Percentiles rank a stretch among this genome's conserved stretches.
Evolutionary conservation across 371 early-diverging fungal species (phyloP).

Genomic region (Conidiobolus coronatus): DNA sequence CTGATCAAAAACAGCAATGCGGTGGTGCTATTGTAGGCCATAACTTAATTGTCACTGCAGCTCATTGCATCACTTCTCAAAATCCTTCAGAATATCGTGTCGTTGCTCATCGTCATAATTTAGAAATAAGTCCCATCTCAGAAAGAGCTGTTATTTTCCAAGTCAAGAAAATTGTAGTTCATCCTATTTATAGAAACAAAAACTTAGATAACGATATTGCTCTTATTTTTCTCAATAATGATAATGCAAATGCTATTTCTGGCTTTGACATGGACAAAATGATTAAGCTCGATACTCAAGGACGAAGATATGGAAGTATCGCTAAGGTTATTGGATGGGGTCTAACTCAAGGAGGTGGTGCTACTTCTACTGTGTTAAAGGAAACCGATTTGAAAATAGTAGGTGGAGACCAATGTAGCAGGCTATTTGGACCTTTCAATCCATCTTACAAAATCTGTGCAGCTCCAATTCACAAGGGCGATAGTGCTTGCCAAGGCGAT

Average conservation of each 20-base stretch:
- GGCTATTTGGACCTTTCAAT: no score
- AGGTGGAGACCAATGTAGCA: no score
- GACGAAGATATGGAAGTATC: not conserved
- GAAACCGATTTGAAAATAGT: no score
- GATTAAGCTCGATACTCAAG: not conserved
- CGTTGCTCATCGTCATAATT: no score
- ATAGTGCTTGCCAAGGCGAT: conserved; percentile 1
- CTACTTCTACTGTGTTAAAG: not conserved
- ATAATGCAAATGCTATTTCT: not conserved
- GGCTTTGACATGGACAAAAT: no score
- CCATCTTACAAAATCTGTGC: not conserved
- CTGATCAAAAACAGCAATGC: conserved; percentile 8
- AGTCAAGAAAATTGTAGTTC: not conserved
- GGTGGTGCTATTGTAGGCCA: conserved; percentile 16
- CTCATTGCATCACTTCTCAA: conserved; percentile 14
- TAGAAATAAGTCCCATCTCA: no score
- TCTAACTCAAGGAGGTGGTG: not conserved
- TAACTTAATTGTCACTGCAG: conserved; percentile 17
- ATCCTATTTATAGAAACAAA: not conserved
- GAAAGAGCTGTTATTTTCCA: not conserved
- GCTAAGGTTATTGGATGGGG: not conserved
- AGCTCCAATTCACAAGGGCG: not conserved
- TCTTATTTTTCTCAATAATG: not conserved
- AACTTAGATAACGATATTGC: not conserved
- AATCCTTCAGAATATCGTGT: no score